Evolutionary conservation across 148 eudicot genomes (phyloP), one percentile per base, ranked within the genome.

Genomic region (Gaultheria prostrata): DNA sequence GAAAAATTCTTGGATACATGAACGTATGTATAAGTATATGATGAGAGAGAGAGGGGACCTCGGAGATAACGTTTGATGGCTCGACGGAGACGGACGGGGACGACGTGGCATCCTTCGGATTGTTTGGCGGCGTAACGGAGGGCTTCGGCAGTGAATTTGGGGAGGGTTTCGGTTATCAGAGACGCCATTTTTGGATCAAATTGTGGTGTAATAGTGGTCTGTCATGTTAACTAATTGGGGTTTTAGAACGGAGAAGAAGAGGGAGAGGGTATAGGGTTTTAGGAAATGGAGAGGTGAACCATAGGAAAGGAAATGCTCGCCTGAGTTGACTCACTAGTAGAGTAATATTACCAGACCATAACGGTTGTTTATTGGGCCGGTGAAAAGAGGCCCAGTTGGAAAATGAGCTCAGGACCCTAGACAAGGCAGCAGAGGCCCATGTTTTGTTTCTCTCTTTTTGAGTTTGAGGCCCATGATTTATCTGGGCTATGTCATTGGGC

Each of bases 11-110:
- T 56, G 61, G 7, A 14, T 2, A 76, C 33, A 28, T 81, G 17
- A n/a, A 39, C 2, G 12, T 28, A 28, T 17, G 46, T 9, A 73
- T 18, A 0, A n/a, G n/a, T 35, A 57, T 10, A 57, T 1, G 17
- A 57, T 15, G 79, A 83, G 71, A 71, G 81, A 70, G 54, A 49
- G 71, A 78, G 83, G 26, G 30, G 4, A 95, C 97, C 97, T 90
- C 84, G 87, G 78, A 93, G 86, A 76, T 83, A 93, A 12, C 83
- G 81, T 80, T 88, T 77, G 77, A 93, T 90, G 87, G 97, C 95
- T 53, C 91, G 85, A n/a, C 94, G 94, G 86, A 93, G 97, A 18
- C 95, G 94, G 54, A 88, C 74, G 61, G 97, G 95, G 71, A 96
- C 86, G 73, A 93, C 84, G 57, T 86, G 91, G 89, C 97, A 93